Base-by-base conservation (phyloP, 768 basidiomycete genomes). In the Mycena haematopus region DNA sequence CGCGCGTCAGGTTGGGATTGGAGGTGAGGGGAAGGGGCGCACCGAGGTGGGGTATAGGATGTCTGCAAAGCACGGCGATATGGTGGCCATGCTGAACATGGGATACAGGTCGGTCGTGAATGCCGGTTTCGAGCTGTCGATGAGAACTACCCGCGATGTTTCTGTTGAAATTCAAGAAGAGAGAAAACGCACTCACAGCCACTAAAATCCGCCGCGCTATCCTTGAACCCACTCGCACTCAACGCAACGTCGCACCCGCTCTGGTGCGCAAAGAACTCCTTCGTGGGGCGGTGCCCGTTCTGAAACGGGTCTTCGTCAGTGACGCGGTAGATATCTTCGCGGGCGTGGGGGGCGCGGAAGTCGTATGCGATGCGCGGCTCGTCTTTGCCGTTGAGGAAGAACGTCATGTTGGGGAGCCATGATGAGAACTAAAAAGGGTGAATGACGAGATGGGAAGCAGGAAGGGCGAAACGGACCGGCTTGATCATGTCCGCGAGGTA, bases 91-190 rank as follows among this genome's bases (percentile, higher is more conserved):
- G 56, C 56, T 63, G 19, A 58, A 40, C 10, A 63, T 36, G 15
- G 62, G 62, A 22, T 53, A 63, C 35, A 58, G 35, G 33, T 63
- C 62, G 3, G 62, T 63, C 24, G 62, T 63, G 21, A 47, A 63
- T 5, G 42, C 56, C 3, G 62, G 42, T 19, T 47, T 57, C 0
- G 56, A 40, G n/a, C 35, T 25, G 4, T 51, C 25, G 10, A 63
- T 27, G 13, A 63, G 29, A 38, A 63, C 62, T 63, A 7, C 1
- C n/a, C n/a, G n/a, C n/a, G n/a, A n/a, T n/a, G n/a, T n/a, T n/a
- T n/a, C n/a, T n/a, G n/a, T n/a, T n/a, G n/a, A n/a, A n/a, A n/a
- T n/a, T n/a, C n/a, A n/a, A 22, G 17, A n/a, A n/a, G 10, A 42
- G 25, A 58, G 27, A 9, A 52, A 33, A 47, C 4, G n/a, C 13